phyloP scores from a whole-genome alignment of 768 basidiomycete species.

The Tephrocybe sp. region DNA sequence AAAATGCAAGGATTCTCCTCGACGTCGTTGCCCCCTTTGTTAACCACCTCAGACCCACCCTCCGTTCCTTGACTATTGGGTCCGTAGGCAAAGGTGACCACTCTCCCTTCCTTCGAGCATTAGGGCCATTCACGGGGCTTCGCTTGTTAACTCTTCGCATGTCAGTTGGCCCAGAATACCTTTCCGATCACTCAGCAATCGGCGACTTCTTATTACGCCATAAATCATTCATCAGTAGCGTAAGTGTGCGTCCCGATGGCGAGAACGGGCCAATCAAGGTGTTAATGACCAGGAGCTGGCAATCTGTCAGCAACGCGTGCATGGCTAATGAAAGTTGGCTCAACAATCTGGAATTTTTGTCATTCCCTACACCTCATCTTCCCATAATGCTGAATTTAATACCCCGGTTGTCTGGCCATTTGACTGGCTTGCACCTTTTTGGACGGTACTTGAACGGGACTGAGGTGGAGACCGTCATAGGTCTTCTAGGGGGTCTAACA shows the following conservation, averaged over 20 bases:
- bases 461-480: conserved; percentile 24
- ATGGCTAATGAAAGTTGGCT: conserved; percentile 9
- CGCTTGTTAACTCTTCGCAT: conserved; percentile 22
- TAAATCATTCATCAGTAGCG: conserved; percentile 18
- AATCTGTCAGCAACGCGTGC: conserved; percentile 3
- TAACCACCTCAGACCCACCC: conserved; percentile 21
- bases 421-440: conserved; percentile 23
- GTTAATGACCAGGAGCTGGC: conserved; percentile 7
- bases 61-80: conserved; percentile 31
- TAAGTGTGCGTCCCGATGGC: conserved; percentile 19
- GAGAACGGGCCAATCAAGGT: not conserved
- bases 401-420: conserved; percentile 22
- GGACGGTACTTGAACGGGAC: conserved; percentile 21
- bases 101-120: conserved; percentile 30
- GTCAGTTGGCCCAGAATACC: conserved; percentile 18
- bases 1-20: conserved; percentile 19
- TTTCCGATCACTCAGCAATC: conserved; percentile 26
- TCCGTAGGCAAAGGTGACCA: conserved; percentile 32
- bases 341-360: conserved; percentile 20
- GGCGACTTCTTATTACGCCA: conserved; percentile 21
- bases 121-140: conserved; percentile 26
- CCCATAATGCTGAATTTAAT: conserved; percentile 22
- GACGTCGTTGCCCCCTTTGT: conserved; percentile 31
- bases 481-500: conserved; percentile 21
- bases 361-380: conserved; percentile 21